Percentiles rank a stretch among this genome's conserved stretches.
Evolutionary conservation across 2,329 filamentous ascomycete genomes (phyloP).

Genomic region (Epichloe coenophiala): DNA sequence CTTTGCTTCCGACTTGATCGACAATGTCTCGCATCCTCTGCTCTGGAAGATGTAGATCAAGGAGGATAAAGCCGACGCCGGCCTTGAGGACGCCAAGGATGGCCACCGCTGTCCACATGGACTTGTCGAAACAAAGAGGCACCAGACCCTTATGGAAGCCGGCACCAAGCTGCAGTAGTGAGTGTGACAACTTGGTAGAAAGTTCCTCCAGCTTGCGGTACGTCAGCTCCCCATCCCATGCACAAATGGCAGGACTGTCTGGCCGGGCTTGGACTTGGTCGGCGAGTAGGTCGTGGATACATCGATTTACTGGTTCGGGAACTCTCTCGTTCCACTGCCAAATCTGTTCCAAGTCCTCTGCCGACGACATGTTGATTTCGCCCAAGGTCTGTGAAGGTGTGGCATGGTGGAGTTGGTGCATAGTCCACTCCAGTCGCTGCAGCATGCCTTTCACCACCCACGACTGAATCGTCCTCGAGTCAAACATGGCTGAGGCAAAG

Average conservation of each 20-base stretch:
- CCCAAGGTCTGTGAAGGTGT: too few relatives aligned
- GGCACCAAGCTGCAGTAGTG: conserved; percentile 24
- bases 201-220: conserved; percentile 30
- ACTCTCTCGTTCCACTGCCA: conserved; percentile 32
- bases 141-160: conserved; percentile 23
- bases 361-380: too few relatives aligned
- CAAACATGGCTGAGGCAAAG: background rate
- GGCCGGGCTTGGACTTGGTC: conserved; percentile 24
- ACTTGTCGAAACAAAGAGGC: conserved; percentile 39
- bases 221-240: conserved; percentile 35
- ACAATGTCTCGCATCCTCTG: conserved; percentile 31
- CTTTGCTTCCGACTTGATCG: conserved; percentile 16
- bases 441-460: background rate
- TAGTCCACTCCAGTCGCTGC: background rate
- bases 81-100: conserved; percentile 34
- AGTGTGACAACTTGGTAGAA: conserved; percentile 27
- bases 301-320: conserved; percentile 25
- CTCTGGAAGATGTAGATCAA: conserved; percentile 32
- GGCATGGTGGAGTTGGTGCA: too few relatives aligned
- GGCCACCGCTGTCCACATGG: conserved; percentile 30
- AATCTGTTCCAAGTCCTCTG: conserved; percentile 28
- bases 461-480: background rate
- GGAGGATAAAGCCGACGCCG: conserved; percentile 33
- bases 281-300: conserved; percentile 34
- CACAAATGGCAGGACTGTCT: conserved; percentile 28